Conservation (phyloP, 495 filamentous ascomycete species). For the Podospora australis region DNA sequence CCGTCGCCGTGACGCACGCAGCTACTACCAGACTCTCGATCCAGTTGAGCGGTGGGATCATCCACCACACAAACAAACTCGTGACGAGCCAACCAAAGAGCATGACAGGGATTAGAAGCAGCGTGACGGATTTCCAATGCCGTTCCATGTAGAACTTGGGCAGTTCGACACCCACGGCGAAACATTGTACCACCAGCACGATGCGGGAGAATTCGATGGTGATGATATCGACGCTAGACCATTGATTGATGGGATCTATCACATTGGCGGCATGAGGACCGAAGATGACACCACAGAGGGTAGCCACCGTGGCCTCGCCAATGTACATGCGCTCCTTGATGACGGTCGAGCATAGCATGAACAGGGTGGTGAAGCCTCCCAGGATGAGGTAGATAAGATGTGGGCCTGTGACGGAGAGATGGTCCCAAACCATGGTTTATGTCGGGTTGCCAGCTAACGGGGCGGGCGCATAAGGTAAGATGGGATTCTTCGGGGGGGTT, state of each 20-base stretch:
- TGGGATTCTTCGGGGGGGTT: background rate
- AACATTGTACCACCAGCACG: conserved; percentile 98
- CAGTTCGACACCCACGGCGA: conserved; percentile 97
- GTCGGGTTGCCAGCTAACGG: conserved; percentile 1
- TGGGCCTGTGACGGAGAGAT: conserved; percentile 85
- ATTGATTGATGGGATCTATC: conserved; percentile 66
- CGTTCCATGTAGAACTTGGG: conserved; percentile 97
- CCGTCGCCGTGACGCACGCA: conserved; percentile 95
- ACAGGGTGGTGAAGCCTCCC: conserved; percentile 93
- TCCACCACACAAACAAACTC: conserved; percentile 94
- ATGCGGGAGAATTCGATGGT: conserved; percentile 96
- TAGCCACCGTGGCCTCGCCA: conserved; percentile 95
- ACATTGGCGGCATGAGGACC: conserved; percentile 90
- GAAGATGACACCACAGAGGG: conserved; percentile 93
- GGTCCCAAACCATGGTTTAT: conserved; percentile 82
- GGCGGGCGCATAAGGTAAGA: background rate
- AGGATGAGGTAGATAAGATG: conserved; percentile 98
- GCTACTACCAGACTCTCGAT: conserved; percentile 80
- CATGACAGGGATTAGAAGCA: conserved; percentile 93
- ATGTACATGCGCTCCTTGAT: conserved; percentile 99
- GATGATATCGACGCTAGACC: conserved; percentile 93
- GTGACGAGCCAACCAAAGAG: conserved; percentile 93
- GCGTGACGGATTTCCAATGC: conserved; percentile 89
- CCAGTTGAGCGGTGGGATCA: conserved; percentile 77
- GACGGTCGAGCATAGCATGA: conserved; percentile 96